Evolutionary conservation across 495 filamentous ascomycete genomes (phyloP).

Genomic region (Neurospora tetraspora): DNA sequence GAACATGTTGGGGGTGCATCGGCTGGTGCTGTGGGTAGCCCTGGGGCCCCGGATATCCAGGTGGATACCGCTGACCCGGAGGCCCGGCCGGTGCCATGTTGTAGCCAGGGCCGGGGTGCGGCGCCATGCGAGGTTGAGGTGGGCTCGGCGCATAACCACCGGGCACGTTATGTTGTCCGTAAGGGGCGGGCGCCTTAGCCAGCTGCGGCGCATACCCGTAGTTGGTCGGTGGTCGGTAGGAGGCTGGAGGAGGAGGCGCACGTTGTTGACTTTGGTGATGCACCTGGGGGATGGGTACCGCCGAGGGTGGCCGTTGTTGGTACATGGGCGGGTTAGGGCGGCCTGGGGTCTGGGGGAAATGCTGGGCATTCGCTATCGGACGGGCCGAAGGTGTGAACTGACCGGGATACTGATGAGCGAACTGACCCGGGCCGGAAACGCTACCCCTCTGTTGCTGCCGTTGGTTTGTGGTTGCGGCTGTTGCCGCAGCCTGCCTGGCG

Average conservation of each 20-base stretch:
- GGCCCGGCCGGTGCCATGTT: slow-evolving; percentile 20
- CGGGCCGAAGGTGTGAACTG: slow-evolving; percentile 26
- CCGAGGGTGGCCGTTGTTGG: slow-evolving; percentile 18
- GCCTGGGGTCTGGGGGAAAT: slow-evolving; percentile 34
- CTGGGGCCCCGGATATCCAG: slow-evolving; percentile 10
- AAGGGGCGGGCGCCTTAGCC: slow-evolving; percentile 26
- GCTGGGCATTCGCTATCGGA: slow-evolving; percentile 30
- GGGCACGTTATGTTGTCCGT: slow-evolving; percentile 30
- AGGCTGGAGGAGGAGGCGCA: slow-evolving; percentile 13
- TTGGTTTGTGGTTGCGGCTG: slow-evolving; percentile 20
- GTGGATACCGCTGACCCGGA: slow-evolving; percentile 20
- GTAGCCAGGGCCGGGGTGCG: slow-evolving; percentile 15
- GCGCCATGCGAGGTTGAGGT: slow-evolving; percentile 26
- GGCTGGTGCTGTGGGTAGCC: slow-evolving; percentile 18
- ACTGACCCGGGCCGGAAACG: slow-evolving; percentile 21
- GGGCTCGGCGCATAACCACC: slow-evolving; percentile 27
- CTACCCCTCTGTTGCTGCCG: slow-evolving; percentile 32
- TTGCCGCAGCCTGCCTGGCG: slow-evolving; percentile 26
- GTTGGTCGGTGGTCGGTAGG: slow-evolving; percentile 22
- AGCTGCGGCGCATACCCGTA: slow-evolving; percentile 23
- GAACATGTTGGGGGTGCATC: slow-evolving; percentile 18
- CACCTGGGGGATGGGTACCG: slow-evolving; percentile 22
- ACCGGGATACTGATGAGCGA: slow-evolving; percentile 27
- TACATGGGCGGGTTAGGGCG: slow-evolving; percentile 27
- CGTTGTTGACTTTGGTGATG: slow-evolving; percentile 21